Percentiles rank a stretch among this genome's conserved stretches.
Conservation (phyloP, 148 eudicot species). For the Amaranthus hypochondriacus region DNA sequence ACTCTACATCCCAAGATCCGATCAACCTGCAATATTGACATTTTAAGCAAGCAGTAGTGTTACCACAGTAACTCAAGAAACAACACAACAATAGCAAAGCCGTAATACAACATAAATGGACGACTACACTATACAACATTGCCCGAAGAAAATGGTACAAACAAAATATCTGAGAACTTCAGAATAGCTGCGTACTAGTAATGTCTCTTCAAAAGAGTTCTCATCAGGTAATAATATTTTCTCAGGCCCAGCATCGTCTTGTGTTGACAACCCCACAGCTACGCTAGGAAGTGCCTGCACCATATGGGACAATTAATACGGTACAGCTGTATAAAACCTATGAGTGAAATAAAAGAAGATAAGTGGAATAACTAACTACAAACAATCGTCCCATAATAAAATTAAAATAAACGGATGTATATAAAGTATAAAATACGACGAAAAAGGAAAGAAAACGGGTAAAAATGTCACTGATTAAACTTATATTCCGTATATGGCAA, state of each 20-base stretch:
- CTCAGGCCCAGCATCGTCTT: slow-evolving; percentile 24
- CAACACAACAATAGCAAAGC: background rate
- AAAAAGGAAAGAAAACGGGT: background rate
- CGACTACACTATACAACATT: too few relatives aligned
- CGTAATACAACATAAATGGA: too few relatives aligned
- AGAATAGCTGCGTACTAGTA: slow-evolving; percentile 44
- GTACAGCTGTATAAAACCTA: background rate
- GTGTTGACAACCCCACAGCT: slow-evolving; percentile 24
- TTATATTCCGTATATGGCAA: too few relatives aligned
- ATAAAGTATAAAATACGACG: background rate
- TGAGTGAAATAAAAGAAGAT: background rate
- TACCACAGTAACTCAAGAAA: slow-evolving; percentile 1
- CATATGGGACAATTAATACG: slow-evolving; percentile 1
- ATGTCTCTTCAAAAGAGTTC: slow-evolving; percentile 32
- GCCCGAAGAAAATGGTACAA: background rate
- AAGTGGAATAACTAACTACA: background rate
- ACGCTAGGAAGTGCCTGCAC: slow-evolving; percentile 34
- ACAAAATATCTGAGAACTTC: background rate
- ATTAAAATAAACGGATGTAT: too few relatives aligned
- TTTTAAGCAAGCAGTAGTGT: background rate
- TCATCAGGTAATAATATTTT: slow-evolving; percentile 26
- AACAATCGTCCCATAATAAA: background rate
- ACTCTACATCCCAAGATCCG: slow-evolving; percentile 86
- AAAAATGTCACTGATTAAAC: background rate
- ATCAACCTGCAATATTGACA: slow-evolving; percentile 61